Evolutionary conservation across 106 monocot genomes (phyloP).

Genomic region (Acorus gramineus): DNA sequence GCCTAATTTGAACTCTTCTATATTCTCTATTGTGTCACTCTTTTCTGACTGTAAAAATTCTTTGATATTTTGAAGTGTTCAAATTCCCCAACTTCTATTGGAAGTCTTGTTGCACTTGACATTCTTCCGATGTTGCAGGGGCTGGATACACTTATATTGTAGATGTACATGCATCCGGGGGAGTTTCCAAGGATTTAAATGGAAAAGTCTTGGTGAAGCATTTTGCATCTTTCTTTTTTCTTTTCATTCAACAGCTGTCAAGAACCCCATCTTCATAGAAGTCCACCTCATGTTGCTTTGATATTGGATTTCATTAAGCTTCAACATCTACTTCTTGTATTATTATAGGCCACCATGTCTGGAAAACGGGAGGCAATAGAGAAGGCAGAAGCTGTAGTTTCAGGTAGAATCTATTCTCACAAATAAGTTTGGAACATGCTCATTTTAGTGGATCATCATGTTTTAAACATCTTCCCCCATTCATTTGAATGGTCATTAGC

Average conservation of each 20-base stretch:
- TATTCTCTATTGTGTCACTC: conserved; percentile 1
- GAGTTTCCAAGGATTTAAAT: conserved; percentile 33
- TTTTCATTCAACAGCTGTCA: too few species aligned
- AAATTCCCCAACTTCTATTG: too few species aligned
- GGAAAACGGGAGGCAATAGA: conserved; percentile 36
- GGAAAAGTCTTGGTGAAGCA: conserved; percentile 62
- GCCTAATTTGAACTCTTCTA: conserved; percentile 2
- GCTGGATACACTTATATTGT: conserved; percentile 22
- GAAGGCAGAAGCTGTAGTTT: conserved; percentile 37
- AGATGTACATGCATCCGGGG: conserved; percentile 52
- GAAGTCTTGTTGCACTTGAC: too few species aligned
- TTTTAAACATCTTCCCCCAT: too few species aligned
- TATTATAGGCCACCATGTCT: conserved; percentile 52
- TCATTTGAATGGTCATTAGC: too few species aligned
- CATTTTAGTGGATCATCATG: not conserved
- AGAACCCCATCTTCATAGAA: too few species aligned
- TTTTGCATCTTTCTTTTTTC: not conserved
- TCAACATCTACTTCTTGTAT: too few species aligned
- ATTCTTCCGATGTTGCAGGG: not conserved
- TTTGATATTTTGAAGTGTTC: too few species aligned
- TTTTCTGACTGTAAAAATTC: too few species aligned
- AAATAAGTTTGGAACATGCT: not conserved
- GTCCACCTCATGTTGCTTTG: too few species aligned
- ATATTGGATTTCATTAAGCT: too few species aligned
- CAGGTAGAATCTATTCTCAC: conserved; percentile 32